A percentile compares a stretch with the other conserved stretches of the same genome.
Conservation (phyloP, 768 basidiomycete species). For the Leccinellum rugosiceps region DNA sequence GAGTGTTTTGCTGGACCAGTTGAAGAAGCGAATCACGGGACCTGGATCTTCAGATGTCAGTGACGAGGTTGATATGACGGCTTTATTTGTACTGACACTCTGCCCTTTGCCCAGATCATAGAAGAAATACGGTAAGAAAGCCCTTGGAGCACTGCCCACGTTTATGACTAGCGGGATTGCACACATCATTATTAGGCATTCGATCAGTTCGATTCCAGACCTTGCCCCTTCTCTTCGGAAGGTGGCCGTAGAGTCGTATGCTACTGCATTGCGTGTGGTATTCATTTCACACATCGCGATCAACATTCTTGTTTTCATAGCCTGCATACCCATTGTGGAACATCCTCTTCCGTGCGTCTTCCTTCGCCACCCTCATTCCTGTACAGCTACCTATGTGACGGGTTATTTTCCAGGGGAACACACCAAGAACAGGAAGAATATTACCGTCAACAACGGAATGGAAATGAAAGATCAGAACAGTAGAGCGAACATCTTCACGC, state of each 20-base stretch:
- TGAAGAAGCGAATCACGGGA: constrained; percentile 74
- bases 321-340: constrained; percentile 74
- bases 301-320: constrained; percentile 63
- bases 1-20: constrained; percentile 64
- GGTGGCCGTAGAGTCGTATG: constrained; percentile 75
- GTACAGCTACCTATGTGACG: constrained; percentile 17
- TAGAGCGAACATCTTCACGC: constrained; percentile 14
- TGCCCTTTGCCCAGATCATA: constrained; percentile 54
- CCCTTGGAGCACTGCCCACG: constrained; percentile 12
- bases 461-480: constrained; percentile 11
- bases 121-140: constrained; percentile 57
- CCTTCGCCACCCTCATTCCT: constrained; percentile 4
- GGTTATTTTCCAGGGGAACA: constrained; percentile 45
- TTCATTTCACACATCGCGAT: constrained; percentile 77
- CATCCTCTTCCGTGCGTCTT: constrained; percentile 49
- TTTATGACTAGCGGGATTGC: constrained; percentile 13
- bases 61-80: constrained; percentile 26
- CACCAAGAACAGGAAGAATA: constrained; percentile 60
- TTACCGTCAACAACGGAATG: constrained; percentile 41
- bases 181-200: constrained; percentile 51
- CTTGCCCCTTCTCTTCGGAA: constrained; percentile 51
- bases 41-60: constrained; percentile 70
- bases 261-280: constrained; percentile 73
- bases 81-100: constrained; percentile 18
- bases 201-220: constrained; percentile 65